Conservation (phyloP, 2,329 filamentous ascomycete species). For the Cladophialophora immunda region DNA sequence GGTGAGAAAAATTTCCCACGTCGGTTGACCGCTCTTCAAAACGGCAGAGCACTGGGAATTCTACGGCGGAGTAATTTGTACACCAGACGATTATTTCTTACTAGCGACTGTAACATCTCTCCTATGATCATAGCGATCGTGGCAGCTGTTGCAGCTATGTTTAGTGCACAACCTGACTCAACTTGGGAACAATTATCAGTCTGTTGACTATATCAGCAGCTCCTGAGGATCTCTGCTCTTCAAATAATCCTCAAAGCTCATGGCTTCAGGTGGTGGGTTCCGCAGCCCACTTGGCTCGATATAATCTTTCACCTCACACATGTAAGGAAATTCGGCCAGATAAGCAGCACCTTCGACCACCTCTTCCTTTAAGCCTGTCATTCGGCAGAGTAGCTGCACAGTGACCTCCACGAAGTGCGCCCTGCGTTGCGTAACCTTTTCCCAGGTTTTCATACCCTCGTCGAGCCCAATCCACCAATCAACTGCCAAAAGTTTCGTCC, state of each 20-base stretch:
- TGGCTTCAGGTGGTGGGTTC: slow-evolving; percentile 14
- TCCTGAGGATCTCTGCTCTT: slow-evolving; percentile 20
- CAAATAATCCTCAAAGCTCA: slow-evolving; percentile 26
- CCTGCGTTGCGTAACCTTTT: slow-evolving; percentile 14
- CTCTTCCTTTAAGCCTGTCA: slow-evolving; percentile 24
- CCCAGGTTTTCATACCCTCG: slow-evolving; percentile 22
- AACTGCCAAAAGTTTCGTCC: slow-evolving; percentile 25
- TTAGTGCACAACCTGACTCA: too few relatives aligned
- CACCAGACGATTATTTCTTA: too few relatives aligned
- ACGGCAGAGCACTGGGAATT: too few relatives aligned
- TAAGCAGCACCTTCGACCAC: slow-evolving; percentile 23
- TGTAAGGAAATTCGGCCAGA: slow-evolving; percentile 23
- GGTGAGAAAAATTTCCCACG: too few relatives aligned
- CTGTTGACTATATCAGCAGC: background rate
- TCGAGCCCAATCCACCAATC: slow-evolving; percentile 26
- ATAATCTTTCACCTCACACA: slow-evolving; percentile 26
- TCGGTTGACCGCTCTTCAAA: too few relatives aligned
- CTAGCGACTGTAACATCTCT: too few relatives aligned
- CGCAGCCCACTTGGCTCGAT: slow-evolving; percentile 24
- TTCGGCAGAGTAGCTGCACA: slow-evolving; percentile 20
- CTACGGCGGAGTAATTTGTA: too few relatives aligned
- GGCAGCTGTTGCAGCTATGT: too few relatives aligned
- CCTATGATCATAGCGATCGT: too few relatives aligned
- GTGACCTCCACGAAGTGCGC: slow-evolving; percentile 12
- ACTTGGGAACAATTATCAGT: too few relatives aligned